These are phyloP conservation scores for Phytopythium aichiense DNA, from an alignment of 352 stramenopile species.

Conservation along the genomic window DNA sequence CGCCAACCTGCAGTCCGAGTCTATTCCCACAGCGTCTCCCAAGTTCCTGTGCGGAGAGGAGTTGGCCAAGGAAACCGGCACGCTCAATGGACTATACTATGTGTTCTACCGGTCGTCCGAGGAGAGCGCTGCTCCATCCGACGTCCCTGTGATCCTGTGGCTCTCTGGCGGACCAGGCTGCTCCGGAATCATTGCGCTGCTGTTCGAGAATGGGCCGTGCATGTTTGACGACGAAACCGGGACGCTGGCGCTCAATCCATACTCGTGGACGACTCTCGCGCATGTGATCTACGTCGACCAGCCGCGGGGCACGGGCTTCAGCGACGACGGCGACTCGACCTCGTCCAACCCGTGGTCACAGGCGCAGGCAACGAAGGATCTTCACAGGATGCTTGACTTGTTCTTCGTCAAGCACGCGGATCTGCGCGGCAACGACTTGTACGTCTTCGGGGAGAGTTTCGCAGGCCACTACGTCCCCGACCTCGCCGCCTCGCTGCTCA, in stretches of 20 bases:
- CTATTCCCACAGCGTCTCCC: conserved; percentile 11
- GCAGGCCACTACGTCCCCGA: conserved; percentile 94
- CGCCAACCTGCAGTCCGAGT: background rate
- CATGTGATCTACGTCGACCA: conserved; percentile 98
- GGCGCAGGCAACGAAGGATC: conserved; percentile 32
- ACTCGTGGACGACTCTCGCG: conserved; percentile 93
- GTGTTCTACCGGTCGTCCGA: conserved; percentile 61
- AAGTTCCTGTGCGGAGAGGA: conserved; percentile 63
- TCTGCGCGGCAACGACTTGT: conserved; percentile 69
- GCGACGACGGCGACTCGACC: conserved; percentile 10
- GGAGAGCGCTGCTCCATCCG: background rate
- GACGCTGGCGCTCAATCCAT: conserved; percentile 79
- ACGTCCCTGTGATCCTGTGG: conserved; percentile 93
- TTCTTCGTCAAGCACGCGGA: conserved; percentile 48
- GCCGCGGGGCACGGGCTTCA: conserved; percentile 80
- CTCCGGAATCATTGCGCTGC: conserved; percentile 89
- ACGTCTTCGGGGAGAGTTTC: conserved; percentile 95
- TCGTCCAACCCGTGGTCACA: conserved; percentile 38
- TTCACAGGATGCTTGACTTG: conserved; percentile 42
- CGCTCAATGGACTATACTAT: conserved; percentile 67
- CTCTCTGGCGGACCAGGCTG: conserved; percentile 95
- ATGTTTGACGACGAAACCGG: conserved; percentile 64
- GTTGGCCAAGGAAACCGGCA: conserved; percentile 48
- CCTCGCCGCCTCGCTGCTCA: conserved; percentile 73
- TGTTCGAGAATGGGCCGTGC: conserved; percentile 97